Evolutionary conservation across 2,329 filamentous ascomycete genomes (phyloP).

Genomic region (Ophioceras dolichostomum): DNA sequence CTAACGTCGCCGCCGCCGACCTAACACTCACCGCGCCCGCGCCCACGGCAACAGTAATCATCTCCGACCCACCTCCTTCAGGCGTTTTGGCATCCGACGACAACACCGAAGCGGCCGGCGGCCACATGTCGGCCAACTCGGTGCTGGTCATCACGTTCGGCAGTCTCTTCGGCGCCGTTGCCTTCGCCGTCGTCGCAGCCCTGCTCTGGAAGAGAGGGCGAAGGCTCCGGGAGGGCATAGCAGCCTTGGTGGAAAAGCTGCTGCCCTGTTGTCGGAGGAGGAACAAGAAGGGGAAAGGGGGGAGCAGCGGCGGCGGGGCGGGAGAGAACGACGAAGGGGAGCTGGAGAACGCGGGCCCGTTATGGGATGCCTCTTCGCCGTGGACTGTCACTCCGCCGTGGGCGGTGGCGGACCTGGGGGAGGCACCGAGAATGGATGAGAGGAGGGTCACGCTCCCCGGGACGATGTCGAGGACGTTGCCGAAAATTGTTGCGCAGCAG

Average conservation of each 20-base stretch:
- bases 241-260: too few species aligned
- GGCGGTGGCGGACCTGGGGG: neutral
- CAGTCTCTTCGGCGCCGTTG: neutral
- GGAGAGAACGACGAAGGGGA: neutral
- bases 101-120: too few species aligned
- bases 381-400: neutral
- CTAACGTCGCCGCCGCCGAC: too few species aligned
- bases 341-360: neutral
- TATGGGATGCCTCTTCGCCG: neutral
- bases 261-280: too few species aligned
- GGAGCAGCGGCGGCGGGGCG: neutral
- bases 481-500: conserved; percentile 1
- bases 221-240: neutral
- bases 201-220: conserved; percentile 1
- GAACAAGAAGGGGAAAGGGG: neutral
- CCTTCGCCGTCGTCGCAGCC: neutral
- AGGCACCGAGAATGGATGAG: neutral
- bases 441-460: neutral
- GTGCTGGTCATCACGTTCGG: conserved; percentile 2
- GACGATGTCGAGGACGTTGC: conserved; percentile 2
- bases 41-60: too few species aligned
- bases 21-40: too few species aligned
- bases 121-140: neutral
- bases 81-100: too few species aligned
- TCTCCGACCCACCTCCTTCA: too few species aligned